Evolutionary conservation across 768 basidiomycete genomes (phyloP), one percentile per base, ranked within the genome.

Genomic region (Pholiota conissans): DNA sequence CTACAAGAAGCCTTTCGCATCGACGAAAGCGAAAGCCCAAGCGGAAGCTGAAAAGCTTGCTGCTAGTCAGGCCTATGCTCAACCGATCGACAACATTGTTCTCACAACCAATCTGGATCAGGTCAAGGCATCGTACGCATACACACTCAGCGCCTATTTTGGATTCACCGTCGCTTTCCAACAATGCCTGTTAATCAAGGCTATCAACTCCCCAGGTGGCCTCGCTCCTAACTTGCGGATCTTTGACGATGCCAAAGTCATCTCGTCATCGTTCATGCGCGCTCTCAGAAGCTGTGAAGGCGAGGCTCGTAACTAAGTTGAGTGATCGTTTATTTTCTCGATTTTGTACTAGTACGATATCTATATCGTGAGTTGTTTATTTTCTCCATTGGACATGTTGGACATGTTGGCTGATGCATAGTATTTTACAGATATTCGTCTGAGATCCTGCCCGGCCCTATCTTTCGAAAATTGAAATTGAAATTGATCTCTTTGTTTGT

Each of bases 41-140:
- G 56, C 67, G 49, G 61, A 69, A 0, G 72, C 74, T 16, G 28
- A 55, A 1, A 71, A 73, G 63, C 27, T 67, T 2, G 40, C 35
- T 0, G 69, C 71, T 5, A 67, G 68, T 4, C 64, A 58, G 37
- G 62, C 58, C 29, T 84, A 65, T 52, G 63, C 56, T 5, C 24
- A 64, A 61, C 71, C 67, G 32, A 68, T 74, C 13, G 59, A 56
- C 1, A 67, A 49, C 27, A 66, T 73, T 0, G 7, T 35, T 34
- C 67, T 72, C 13, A 67, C 69, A 49, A 65, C 42, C 49, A 73
- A 75, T 35, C 45, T 78, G 20, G 73, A 78, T 5, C 69, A 79
- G 48, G 63, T 86, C 22, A 85, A 84, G 63, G 85, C 86, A 0
- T 87, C 87, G 0, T 84, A 75, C 37, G 86, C 88, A 0, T 82